Base-by-base conservation (phyloP, 1,284 basidiomycete genomes). In the Cryptococcus maquisensis region DNA sequence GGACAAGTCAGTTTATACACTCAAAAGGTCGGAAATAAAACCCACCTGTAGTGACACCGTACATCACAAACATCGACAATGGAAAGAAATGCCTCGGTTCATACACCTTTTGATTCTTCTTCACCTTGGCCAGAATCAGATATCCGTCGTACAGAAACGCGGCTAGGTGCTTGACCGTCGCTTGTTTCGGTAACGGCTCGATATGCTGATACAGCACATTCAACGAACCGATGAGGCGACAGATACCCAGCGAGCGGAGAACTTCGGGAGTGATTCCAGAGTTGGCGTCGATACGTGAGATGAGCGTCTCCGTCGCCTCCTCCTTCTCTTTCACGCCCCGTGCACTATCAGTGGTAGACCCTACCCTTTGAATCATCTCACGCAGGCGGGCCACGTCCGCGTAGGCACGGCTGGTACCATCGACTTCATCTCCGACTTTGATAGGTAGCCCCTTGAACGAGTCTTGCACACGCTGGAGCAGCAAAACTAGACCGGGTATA, bases 101-200 rank as follows among this genome's bases (percentile, higher is more conserved):
- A 68, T 95, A 96, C 23, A 80, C 79, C 71, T 83, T 87, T 10
- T 32, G 28, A 44, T 84, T 81, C 75, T 89, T 91, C 61, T 81
- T 79, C 49, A 92, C 85, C 77, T 95, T 96, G 64, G 85, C 88
- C 32, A 97, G 78, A 40, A 95, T 81, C 46, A 96, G 76, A 70
- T 91, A 95, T 15, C 89, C 90, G 12, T 82, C 77, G 68, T 92
- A 97, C 45, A 97, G 77, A 72, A 96, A 94, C 10, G 87, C 88
- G 37, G 88, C 91, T 18, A 90, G 79, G 71, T 94, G 93, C 71
- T 88, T 90, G 57, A 90, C 87, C 66, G 84, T 86, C 60, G 87
- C 79, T 23, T 81, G 73, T 8, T 76, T 64, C 15, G 68, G 62
- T 6, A 78, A 64, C 0, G 78, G 75, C 0, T 72, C 69, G 28